Percentiles rank a stretch among this genome's conserved stretches.
Evolutionary conservation across 2,329 filamentous ascomycete species (phyloP).

Genomic region (Penicillium sp.): DNA sequence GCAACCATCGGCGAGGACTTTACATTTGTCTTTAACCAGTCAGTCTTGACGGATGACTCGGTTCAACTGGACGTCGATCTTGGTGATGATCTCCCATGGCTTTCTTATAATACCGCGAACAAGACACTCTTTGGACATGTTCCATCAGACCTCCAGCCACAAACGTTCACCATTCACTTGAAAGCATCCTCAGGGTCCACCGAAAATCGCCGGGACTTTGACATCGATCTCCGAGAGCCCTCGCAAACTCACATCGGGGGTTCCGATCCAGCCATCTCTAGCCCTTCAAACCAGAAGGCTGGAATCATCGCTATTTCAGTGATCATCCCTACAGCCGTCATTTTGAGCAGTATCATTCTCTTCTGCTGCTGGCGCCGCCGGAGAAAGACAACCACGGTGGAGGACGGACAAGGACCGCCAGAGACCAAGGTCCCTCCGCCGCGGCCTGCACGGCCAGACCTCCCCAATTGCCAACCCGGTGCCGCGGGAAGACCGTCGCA

Average conservation of each 20-base stretch:
- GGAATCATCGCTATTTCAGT: conserved; percentile 42
- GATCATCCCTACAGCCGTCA: conserved; percentile 36
- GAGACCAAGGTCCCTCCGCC: conserved; percentile 27
- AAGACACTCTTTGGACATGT: conserved; percentile 53
- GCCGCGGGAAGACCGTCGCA: conserved; percentile 21
- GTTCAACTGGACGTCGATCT: conserved; percentile 50
- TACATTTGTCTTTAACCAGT: conserved; percentile 49
- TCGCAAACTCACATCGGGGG: conserved; percentile 15
- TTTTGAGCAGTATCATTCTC: conserved; percentile 32
- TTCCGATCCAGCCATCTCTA: conserved; percentile 21
- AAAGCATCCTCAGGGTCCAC: conserved; percentile 44
- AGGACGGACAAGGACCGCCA: conserved; percentile 24
- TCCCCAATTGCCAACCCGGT: conserved; percentile 30
- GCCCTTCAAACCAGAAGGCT: conserved; percentile 33
- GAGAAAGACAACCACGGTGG: conserved; percentile 26
- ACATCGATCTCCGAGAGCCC: conserved; percentile 38
- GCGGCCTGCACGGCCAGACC: conserved; percentile 23
- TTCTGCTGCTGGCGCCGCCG: conserved; percentile 40
- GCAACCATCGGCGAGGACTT: conserved; percentile 55
- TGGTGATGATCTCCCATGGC: conserved; percentile 47
- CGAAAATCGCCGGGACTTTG: conserved; percentile 49
- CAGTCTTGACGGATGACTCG: conserved; percentile 44
- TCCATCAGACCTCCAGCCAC: conserved; percentile 43
- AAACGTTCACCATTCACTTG: conserved; percentile 46
- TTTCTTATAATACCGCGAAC: conserved; percentile 51